Base-by-base conservation (phyloP, 805 yeast species). In the Spathaspora boniae region DNA sequence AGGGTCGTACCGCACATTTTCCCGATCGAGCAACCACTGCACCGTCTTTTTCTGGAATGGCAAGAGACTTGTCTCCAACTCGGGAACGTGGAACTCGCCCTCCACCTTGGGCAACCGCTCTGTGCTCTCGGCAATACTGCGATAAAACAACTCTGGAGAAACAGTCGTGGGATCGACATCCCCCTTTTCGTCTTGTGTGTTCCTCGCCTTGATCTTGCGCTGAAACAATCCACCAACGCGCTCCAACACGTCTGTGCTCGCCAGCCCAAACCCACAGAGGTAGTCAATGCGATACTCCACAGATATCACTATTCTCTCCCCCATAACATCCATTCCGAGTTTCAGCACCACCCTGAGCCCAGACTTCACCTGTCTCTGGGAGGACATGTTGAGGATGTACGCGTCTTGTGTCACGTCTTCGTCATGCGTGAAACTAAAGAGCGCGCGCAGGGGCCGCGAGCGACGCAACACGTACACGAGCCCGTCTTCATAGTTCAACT, bases 11-110 rank as follows among this genome's bases (percentile, higher is more conserved):
- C 27, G 19, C 4, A 65, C 67, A 27, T 74, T 67, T 49, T 80
- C 87, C 40, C 62, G 68, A 0, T 55, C 42, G 4, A 80, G 54
- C 48, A 80, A 56, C 87, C 87, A 80, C 12, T 60, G 53, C 2
- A 80, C 65, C 2, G 83, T 68, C 28, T 66, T 70, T 4, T 61
- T 62, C 50, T 80, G 87, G 41, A 78, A 80, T 2, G 58, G 57
- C 17, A 74, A 48, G 6, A 76, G 53, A 9, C 58, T 57, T 0
- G 76, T 62, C 7, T 63, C 69, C 5, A 76, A 49, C 25, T 68
- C 74, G 0, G 73, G 69, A 2, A 71, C 58, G 15, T 63, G 58
- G 33, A 60, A 53, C 2, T 45, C 38, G 3, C 41, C 42, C 9
- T 15, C 17, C 12, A 18, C 15, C 0, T 29, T 40, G 12, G 37